Evolutionary conservation across 495 filamentous ascomycete species (phyloP).

Genomic region (Neurospora sp.): DNA sequence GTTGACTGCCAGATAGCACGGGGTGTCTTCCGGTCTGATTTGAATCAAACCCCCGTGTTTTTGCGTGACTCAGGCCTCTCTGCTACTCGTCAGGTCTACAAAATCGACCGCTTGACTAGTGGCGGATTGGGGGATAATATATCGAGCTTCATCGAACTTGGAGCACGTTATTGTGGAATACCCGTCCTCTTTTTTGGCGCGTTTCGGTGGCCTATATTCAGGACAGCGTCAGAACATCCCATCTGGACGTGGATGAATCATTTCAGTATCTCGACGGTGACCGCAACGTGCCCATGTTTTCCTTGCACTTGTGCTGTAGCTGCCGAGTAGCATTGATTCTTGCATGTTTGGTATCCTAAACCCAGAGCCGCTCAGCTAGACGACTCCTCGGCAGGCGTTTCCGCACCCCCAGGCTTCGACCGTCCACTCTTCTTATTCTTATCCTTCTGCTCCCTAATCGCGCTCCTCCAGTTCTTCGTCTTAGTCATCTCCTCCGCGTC

Average conservation of each 20-base stretch:
- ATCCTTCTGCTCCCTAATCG: slow-evolving; percentile 14
- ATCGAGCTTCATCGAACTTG: not conserved
- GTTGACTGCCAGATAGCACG: not conserved
- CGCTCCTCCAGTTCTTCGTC: slow-evolving; percentile 26
- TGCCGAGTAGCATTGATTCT: not conserved
- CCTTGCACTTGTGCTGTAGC: not conserved
- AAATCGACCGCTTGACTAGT: no score
- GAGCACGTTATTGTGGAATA: not conserved
- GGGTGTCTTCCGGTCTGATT: not conserved
- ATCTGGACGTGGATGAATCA: not conserved
- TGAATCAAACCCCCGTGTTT: not conserved
- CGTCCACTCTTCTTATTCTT: slow-evolving; percentile 15
- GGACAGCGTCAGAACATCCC: not conserved
- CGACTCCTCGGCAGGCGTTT: not conserved
- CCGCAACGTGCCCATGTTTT: not conserved
- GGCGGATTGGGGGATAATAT: not conserved
- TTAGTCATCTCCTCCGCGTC: slow-evolving; percentile 33
- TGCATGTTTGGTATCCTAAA: not conserved
- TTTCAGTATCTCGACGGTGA: not conserved
- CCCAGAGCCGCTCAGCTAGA: not conserved
- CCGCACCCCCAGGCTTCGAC: slow-evolving; percentile 3
- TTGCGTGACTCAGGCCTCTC: not conserved
- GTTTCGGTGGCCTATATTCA: not conserved
- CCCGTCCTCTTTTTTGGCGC: not conserved
- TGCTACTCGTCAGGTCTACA: no score